Evolutionary conservation across 2,329 filamentous ascomycete species (phyloP).

Genomic region (Ophiostoma ulmi): DNA sequence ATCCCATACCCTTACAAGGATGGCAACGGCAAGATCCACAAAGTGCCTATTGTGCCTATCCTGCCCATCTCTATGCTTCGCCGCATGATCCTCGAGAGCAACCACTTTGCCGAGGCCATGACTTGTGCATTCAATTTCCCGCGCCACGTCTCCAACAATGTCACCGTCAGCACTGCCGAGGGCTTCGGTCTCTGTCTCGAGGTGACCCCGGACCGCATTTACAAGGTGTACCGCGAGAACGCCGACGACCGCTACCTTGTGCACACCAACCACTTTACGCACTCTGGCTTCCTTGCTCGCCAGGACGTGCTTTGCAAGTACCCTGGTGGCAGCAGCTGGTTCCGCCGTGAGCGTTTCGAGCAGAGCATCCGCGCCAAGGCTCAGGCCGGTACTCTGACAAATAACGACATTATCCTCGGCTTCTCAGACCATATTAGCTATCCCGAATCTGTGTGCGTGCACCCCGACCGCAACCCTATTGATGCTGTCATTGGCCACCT

Average conservation of each 20-base stretch:
- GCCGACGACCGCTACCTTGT: constrained; percentile 28
- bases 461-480: constrained; percentile 25
- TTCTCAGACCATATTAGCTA: constrained; percentile 30
- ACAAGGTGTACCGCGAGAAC: constrained; percentile 23
- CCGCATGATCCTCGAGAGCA: constrained; percentile 30
- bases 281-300: constrained; percentile 27
- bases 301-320: constrained; percentile 26
- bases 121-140: constrained; percentile 24
- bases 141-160: constrained; percentile 32
- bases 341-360: constrained; percentile 26
- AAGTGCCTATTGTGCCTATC: constrained; percentile 19
- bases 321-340: constrained; percentile 30
- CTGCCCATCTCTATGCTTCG: constrained; percentile 30
- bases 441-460: constrained; percentile 29
- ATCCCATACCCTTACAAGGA: constrained; percentile 24
- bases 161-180: constrained; percentile 27
- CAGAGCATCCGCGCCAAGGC: constrained; percentile 20
- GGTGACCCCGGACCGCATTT: constrained; percentile 28
- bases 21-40: constrained; percentile 15
- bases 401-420: constrained; percentile 23
- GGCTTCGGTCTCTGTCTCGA: constrained; percentile 31
- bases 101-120: constrained; percentile 26
- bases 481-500: constrained; percentile 23
- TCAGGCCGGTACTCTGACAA: constrained; percentile 18
- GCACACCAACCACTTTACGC: constrained; percentile 32